Base-by-base conservation (phyloP, 306 rosid species). In the Glycine tomentella region DNA sequence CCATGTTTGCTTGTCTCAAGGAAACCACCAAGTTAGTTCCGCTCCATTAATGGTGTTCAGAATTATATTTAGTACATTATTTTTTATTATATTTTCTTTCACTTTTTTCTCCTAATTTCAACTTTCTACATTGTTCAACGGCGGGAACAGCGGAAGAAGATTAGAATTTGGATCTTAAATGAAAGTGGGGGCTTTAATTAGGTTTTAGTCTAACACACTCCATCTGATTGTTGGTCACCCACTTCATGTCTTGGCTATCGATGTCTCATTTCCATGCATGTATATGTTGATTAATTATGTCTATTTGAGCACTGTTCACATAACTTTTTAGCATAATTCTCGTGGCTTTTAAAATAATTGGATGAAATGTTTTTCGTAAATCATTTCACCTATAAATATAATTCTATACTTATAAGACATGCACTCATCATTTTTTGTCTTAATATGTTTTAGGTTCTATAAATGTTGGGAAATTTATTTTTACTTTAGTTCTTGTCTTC, bases 131-230 rank as follows among this genome's bases (percentile, higher is more conserved):
- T 69, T 82, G 89, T 77, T 84, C 90, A 85, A 72, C 86, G 88
- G 86, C 86, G 90, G 87, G 69, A 63, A 81, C 70, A 64, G 40
- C 75, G 87, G 91, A 76, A 73, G 16, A 72, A n/a, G 80, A 50
- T 25, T 46, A 86, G 74, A 50, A 67, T 9, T 73, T 73, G 61
- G 69, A 51, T 62, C 82, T 73, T 70, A 82, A 69, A 79, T 36
- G 59, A 49, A 61, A 61, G 71, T 34, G 77, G 45, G 10, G 44
- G 13, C 17, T 9, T 64, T 64, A 64, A 62, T 61, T 48, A 84
- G 52, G 64, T 46, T 58, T 67, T 61, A 82, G 72, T 50, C 36
- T 78, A 11, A 12, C 67, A 17, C 72, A 45, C 74, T 69, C 42
- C 9, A n/a, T 42, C 31, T 33, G 0, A 8, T 31, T 46, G 51